Evolutionary conservation across 352 stramenopile species (phyloP).

Genomic region (Pythium brachiatum): DNA sequence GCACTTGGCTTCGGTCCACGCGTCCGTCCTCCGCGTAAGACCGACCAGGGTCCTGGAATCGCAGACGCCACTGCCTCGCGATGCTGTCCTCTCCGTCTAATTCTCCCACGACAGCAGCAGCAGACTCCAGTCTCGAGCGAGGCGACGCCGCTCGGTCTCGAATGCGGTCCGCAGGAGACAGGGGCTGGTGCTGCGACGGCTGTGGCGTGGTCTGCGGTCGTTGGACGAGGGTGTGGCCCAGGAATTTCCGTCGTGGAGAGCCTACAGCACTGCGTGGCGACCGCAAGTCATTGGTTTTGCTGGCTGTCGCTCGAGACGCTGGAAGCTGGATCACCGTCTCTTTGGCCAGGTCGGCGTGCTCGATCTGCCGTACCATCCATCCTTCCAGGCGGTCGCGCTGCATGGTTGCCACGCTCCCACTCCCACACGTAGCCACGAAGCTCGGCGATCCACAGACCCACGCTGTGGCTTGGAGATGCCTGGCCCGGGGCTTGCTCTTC

Average conservation of each 20-base stretch:
- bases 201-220: constrained; percentile 18
- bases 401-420: constrained; percentile 27
- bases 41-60: constrained; percentile 38
- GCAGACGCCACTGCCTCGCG: constrained; percentile 45
- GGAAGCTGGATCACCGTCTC: constrained; percentile 64
- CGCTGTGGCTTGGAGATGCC: neutral
- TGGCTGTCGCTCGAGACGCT: constrained; percentile 9
- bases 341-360: constrained; percentile 60
- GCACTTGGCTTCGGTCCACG: constrained; percentile 52
- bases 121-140: constrained; percentile 15
- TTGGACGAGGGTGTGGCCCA: constrained; percentile 12
- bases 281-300: neutral
- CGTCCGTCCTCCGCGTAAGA: constrained; percentile 33
- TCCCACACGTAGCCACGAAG: neutral
- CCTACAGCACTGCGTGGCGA: constrained; percentile 19
- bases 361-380: constrained; percentile 78
- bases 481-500: neutral
- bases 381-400: constrained; percentile 65
- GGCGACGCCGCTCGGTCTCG: neutral
- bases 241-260: constrained; percentile 20
- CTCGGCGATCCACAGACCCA: neutral
- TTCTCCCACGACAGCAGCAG: neutral
- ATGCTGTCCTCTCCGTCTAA: constrained; percentile 31
- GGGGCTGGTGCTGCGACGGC: neutral
- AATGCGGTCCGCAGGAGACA: constrained; percentile 10